Base-by-base conservation (phyloP, 306 rosid genomes). In the Chamaecrista fasciculata region DNA sequence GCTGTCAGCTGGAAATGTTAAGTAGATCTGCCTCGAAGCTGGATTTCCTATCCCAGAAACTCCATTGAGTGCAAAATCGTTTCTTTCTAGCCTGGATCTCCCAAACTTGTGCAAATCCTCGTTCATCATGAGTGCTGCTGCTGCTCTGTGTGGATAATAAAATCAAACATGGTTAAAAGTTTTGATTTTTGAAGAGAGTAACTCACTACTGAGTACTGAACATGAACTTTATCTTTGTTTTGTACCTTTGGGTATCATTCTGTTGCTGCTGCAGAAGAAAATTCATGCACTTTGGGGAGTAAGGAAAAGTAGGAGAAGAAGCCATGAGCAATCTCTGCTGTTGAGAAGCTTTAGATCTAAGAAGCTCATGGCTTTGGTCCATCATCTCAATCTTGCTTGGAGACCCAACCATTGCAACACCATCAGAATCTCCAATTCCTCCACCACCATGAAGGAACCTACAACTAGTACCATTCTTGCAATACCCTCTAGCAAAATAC, bases 1-100 rank as follows among this genome's bases (percentile, higher is more conserved):
- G 69, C 98, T 94, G 23, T 94, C 97, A 2, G 98, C 98, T 2
- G 98, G 98, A 63, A 94, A 94, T 15, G 98, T 94, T 89, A 94
- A 81, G 83, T 94, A 94, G 86, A 90, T 94, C 89, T 94, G 97
- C 79, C 98, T 88, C 1, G 97, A 88, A 23, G 97, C 96, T 0
- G 98, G 97, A 65, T 79, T 94, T 21, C 87, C 82, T 65, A 87
- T 84, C 8, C 90, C 96, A 9, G 83, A 78, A 20, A 88, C 62
- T 6, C 82, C 85, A 53, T 82, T 82, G 73, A 87, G 31, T 8
- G 89, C 57, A 72, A 90, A 87, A n/a, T 90, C 98, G 62, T 63
- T 76, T 43, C 96, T 83, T 69, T 89, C 96, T 1, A 89, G 78
- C 71, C 97, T 82, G 43, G 86, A 81, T 67, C 97, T 72, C 34